Percentiles rank a stretch among this genome's conserved stretches.
phyloP scores from a whole-genome alignment of 2,329 filamentous ascomycete species.

The Fusarium sarcochroum region DNA sequence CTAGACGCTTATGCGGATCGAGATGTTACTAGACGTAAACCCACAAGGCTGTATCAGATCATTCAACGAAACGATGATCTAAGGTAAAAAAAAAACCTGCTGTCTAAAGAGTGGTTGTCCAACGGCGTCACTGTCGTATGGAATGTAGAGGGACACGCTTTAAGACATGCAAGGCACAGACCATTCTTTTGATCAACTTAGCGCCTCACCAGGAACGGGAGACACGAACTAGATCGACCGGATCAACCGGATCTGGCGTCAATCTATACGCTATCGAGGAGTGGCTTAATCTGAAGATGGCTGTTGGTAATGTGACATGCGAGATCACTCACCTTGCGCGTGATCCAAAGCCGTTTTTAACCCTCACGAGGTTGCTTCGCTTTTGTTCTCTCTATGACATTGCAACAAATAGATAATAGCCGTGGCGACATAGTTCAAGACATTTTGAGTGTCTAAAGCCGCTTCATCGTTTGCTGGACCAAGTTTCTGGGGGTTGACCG shows the following conservation, averaged over 20 bases:
- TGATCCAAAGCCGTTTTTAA: not conserved
- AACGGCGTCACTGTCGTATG: slow-evolving; percentile 12
- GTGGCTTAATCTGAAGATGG: not conserved
- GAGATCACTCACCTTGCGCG: not conserved
- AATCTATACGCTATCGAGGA: not conserved
- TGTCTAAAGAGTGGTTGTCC: not conserved
- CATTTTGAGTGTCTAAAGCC: not conserved
- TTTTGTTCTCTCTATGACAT: not conserved
- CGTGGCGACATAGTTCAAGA: not conserved
- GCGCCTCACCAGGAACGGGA: slow-evolving; percentile 27
- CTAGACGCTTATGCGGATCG: not conserved
- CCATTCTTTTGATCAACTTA: slow-evolving; percentile 12
- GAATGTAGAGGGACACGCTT: slow-evolving; percentile 13
- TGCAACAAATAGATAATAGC: not conserved
- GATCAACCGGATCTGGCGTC: not conserved
- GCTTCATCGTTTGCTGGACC: not conserved
- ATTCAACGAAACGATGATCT: not conserved
- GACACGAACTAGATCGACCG: slow-evolving; percentile 7
- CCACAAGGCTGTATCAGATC: not conserved
- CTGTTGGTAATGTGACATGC: not conserved
- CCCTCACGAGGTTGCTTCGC: not conserved
- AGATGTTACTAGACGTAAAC: slow-evolving; percentile 12
- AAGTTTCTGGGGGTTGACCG: not conserved
- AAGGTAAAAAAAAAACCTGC: not conserved
- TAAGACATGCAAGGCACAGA: slow-evolving; percentile 14